Conservation (phyloP, 2,329 filamentous ascomycete genomes). For the Fusarium tuaranense region DNA sequence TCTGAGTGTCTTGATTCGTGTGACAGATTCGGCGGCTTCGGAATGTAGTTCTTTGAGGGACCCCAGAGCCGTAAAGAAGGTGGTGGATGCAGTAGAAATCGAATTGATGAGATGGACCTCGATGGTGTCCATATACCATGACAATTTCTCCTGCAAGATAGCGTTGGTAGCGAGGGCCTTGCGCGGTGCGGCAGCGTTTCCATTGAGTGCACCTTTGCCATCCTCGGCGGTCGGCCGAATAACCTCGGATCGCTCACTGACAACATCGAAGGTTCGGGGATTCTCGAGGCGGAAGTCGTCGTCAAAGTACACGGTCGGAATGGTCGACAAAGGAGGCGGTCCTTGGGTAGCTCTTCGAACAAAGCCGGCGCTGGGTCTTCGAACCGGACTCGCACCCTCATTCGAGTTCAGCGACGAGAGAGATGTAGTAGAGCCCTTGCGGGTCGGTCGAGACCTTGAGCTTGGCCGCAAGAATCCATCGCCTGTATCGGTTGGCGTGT, state of each 20-base stretch:
- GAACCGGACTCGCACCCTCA: conserved; percentile 56
- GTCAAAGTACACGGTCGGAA: conserved; percentile 94
- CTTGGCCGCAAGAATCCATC: conserved; percentile 63
- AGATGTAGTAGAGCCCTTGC: conserved; percentile 57
- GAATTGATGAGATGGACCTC: conserved; percentile 97
- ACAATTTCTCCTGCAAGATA: conserved; percentile 96
- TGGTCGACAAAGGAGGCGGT: conserved; percentile 88
- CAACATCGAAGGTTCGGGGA: conserved; percentile 93
- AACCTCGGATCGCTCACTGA: conserved; percentile 97
- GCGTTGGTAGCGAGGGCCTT: conserved; percentile 96
- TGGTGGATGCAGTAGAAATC: conserved; percentile 94
- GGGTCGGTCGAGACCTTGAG: conserved; percentile 39
- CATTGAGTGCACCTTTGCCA: conserved; percentile 68
- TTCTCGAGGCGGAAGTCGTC: conserved; percentile 96
- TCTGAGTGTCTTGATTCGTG: conserved; percentile 83
- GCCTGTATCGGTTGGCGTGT: conserved; percentile 54
- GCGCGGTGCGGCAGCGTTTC: conserved; percentile 68
- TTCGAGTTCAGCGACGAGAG: conserved; percentile 63
- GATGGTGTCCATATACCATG: conserved; percentile 99
- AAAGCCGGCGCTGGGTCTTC: conserved; percentile 61
- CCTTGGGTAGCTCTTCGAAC: conserved; percentile 74
- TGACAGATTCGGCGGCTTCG: conserved; percentile 91
- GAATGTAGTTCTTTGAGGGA: conserved; percentile 91
- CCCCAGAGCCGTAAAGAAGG: conserved; percentile 94
- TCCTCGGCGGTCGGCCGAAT: conserved; percentile 74